A percentile compares a stretch with the other conserved stretches of the same genome.
Evolutionary conservation across 192 early-diverging fungal species (phyloP).

Genomic region (Coemansia sp.): DNA sequence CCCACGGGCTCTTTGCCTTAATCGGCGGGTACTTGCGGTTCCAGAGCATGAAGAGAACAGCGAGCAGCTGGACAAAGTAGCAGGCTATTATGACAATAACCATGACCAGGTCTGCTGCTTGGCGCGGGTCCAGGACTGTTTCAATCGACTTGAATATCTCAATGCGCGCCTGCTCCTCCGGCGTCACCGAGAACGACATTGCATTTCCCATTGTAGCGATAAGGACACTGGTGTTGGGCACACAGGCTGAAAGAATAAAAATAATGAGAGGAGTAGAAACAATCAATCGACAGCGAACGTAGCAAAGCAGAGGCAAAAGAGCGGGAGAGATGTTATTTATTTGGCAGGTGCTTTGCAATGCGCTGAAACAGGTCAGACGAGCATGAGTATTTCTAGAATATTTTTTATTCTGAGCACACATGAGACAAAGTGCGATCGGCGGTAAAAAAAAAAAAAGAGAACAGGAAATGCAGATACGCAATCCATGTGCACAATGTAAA

Average conservation of each 20-base stretch:
- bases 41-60: conserved; percentile 30
- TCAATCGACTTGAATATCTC: not conserved
- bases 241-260: not conserved
- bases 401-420: no score
- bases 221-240: not conserved
- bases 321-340: no score
- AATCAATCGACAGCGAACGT: no score
- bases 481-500: no score
- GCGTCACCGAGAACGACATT: conserved; percentile 25
- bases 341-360: no score
- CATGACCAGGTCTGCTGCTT: conserved; percentile 19
- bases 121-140: conserved; percentile 25
- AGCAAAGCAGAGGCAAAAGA: no score
- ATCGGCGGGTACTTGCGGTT: conserved; percentile 57
- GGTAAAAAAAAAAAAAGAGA: no score
- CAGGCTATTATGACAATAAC: not conserved
- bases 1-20: conserved; percentile 52
- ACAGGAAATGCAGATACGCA: no score
- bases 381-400: no score
- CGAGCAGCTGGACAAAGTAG: conserved; percentile 33
- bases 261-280: not conserved
- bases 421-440: no score
- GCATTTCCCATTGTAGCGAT: conserved; percentile 25
- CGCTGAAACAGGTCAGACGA: no score
- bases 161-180: conserved; percentile 19